Conservation (phyloP, 2,329 filamentous ascomycete genomes). For the Botrytis aclada region DNA sequence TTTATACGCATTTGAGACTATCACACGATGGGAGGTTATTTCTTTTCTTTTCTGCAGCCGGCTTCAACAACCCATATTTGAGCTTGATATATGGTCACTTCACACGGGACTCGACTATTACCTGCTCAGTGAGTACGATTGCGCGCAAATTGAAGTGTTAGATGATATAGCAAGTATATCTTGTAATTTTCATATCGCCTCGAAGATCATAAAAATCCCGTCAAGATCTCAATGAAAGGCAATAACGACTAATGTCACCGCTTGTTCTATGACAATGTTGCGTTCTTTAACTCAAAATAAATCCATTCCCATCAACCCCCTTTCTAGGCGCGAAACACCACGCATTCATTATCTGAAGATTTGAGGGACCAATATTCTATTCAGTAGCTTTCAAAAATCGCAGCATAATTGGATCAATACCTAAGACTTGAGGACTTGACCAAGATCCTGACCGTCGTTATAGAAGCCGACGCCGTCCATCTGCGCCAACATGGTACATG, state of each 20-base stretch:
- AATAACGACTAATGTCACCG: neutral
- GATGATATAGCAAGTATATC: neutral
- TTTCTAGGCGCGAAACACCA: neutral
- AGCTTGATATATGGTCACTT: neutral
- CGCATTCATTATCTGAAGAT: neutral
- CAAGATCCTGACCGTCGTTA: constrained; percentile 26
- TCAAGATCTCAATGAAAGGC: neutral
- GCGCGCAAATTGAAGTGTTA: neutral
- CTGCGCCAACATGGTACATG: constrained; percentile 26
- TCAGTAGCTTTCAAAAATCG: neutral
- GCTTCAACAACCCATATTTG: no score
- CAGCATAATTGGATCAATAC: neutral
- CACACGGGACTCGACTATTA: neutral
- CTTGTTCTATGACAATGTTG: neutral
- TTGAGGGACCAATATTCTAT: neutral
- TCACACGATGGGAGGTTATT: neutral
- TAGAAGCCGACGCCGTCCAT: constrained; percentile 32
- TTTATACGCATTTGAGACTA: neutral
- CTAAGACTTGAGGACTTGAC: constrained; percentile 10
- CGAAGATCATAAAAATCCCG: neutral
- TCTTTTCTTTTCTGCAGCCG: neutral
- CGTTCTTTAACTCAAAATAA: neutral
- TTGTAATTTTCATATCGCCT: neutral
- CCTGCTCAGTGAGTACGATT: neutral
- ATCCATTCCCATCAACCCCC: neutral